A percentile compares a stretch with the other conserved stretches of the same genome.
phyloP scores from a whole-genome alignment of 2,329 filamentous ascomycete species.

The Fusarium brevicatenulatum region DNA sequence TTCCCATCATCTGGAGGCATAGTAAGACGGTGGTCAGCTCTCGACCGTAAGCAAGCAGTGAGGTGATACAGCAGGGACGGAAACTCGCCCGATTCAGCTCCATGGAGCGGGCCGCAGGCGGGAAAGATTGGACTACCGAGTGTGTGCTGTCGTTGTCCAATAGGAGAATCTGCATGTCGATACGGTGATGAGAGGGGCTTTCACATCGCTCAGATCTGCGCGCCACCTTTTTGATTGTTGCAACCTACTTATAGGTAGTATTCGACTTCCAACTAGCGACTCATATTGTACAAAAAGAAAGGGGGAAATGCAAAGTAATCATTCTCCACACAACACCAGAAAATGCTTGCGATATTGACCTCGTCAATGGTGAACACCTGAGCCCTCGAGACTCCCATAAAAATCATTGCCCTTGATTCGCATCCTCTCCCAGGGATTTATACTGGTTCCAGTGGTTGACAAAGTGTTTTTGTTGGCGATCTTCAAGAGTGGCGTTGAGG shows the following conservation, averaged over 20 bases:
- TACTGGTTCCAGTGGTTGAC: conserved; percentile 54
- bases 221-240: conserved; percentile 21
- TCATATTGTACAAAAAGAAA: conserved; percentile 35
- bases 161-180: conserved; percentile 3
- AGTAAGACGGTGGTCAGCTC: conserved; percentile 21
- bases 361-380: neutral
- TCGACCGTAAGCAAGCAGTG: conserved; percentile 3
- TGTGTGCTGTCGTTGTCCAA: conserved; percentile 15
- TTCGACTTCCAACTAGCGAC: conserved; percentile 31
- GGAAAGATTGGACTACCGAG: conserved; percentile 23
- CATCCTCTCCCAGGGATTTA: conserved; percentile 29
- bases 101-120: conserved; percentile 21
- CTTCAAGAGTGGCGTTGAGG: conserved; percentile 47
- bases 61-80: conserved; percentile 19
- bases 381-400: neutral
- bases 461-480: conserved; percentile 45
- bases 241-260: conserved; percentile 21
- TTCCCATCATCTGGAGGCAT: neutral
- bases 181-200: conserved; percentile 25
- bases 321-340: conserved; percentile 38
- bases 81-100: conserved; percentile 18
- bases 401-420: neutral
- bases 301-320: conserved; percentile 37
- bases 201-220: conserved; percentile 31
- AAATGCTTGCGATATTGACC: conserved; percentile 34